Evolutionary conservation across 768 basidiomycete genomes (phyloP), one percentile per base, ranked within the genome.

Genomic region (Russula virescens): DNA sequence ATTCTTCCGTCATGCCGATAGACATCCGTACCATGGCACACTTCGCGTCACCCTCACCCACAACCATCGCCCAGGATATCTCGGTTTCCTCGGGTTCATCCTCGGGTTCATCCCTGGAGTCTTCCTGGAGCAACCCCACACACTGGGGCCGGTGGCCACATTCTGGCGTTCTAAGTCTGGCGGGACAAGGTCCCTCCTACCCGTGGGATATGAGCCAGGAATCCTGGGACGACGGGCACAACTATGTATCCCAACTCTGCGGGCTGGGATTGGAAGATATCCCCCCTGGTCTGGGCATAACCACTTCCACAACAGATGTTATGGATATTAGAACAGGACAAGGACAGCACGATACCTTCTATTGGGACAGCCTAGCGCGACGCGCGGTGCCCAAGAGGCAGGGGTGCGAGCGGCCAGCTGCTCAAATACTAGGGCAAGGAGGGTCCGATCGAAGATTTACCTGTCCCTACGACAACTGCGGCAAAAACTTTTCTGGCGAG

Each of bases 401-500:
- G n/a, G 40, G 23, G 21, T 31, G 18, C 50, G 56, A 62, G 4
- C 43, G 23, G 2, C 16, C 49, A 9, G 28, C 40, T 7, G 34
- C 35, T 35, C 62, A 28, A 19, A 21, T 34, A 3, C 21, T 47
- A 13, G 58, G 40, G 34, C 40, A 50, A 45, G 21, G 34, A 13
- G 54, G 31, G n/a, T 43, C 8, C 52, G 54, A 55, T 25, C 53
- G 54, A 26, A 55, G 62, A 49, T 63, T 60, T 46, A 21, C 9
- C 9, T 63, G 62, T 21, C 40, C 56, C 16, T 0, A 59, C 23
- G 46, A 26, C 16, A 21, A 35, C 40, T 63, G 62, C 25, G 47
- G 58, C 16, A 63, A 63, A 23, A 14, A 28, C 23, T 63, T 63
- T 50, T 59, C 62, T 13, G 62, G 62, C 14, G 58, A 63, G 26